phyloP scores from a whole-genome alignment of 371 early-diverging fungal species.

The Haplosporangium sp. region DNA sequence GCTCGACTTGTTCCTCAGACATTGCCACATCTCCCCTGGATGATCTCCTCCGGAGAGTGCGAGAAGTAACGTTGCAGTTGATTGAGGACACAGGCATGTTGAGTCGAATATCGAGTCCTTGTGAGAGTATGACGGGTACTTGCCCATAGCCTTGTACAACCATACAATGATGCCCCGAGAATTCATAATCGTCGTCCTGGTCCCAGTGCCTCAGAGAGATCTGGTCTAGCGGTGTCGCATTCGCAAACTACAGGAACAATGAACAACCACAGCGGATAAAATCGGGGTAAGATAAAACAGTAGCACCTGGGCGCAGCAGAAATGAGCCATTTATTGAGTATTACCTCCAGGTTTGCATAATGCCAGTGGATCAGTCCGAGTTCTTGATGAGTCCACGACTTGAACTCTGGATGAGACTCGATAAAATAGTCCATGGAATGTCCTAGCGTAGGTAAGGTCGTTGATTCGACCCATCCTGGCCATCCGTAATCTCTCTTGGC shows the following conservation, averaged over 20 bases:
- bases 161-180: slow-evolving; percentile 56
- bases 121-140: slow-evolving; percentile 47
- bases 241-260: slow-evolving; percentile 51
- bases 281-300: background rate
- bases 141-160: slow-evolving; percentile 57
- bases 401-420: slow-evolving; percentile 49
- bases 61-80: slow-evolving; percentile 1
- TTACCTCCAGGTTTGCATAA: slow-evolving; percentile 57
- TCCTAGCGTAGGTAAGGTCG: slow-evolving; percentile 44
- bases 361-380: slow-evolving; percentile 58
- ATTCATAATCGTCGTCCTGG: slow-evolving; percentile 58
- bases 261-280: background rate
- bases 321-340: background rate
- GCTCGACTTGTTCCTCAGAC: background rate
- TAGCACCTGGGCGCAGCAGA: background rate
- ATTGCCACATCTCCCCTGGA: background rate
- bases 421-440: slow-evolving; percentile 57
- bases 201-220: slow-evolving; percentile 58
- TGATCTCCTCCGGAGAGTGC: background rate
- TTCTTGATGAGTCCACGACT: slow-evolving; percentile 36
- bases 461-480: slow-evolving; percentile 19
- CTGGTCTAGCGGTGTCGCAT: slow-evolving; percentile 52
- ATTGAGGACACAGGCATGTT: slow-evolving; percentile 39
- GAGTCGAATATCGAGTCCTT: slow-evolving; percentile 52
- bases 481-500: slow-evolving; percentile 11